A percentile compares a stretch with the other conserved stretches of the same genome.
These are phyloP conservation scores for Cyamopsis tetragonoloba DNA, from an alignment of 306 rosid species.

Conservation along the genomic window DNA sequence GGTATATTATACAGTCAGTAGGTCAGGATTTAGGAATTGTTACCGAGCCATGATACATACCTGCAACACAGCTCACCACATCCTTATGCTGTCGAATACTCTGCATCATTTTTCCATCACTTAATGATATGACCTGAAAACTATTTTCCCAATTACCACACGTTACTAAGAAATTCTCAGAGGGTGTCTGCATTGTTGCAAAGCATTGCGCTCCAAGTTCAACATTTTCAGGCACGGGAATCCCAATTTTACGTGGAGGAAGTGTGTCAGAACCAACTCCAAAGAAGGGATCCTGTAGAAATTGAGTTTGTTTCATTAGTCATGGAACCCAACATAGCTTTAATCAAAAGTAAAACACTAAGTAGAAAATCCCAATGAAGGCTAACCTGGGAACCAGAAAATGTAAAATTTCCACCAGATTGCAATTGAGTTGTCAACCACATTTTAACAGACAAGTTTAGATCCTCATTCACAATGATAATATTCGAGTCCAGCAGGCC, in stretches of 20 bases:
- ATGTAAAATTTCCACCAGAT: slow-evolving; percentile 93
- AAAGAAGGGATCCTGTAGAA: slow-evolving; percentile 80
- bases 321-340: slow-evolving; percentile 13
- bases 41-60: slow-evolving; percentile 39
- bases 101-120: slow-evolving; percentile 91
- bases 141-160: slow-evolving; percentile 99
- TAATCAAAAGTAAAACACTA: neutral
- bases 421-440: slow-evolving; percentile 94
- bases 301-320: slow-evolving; percentile 18
- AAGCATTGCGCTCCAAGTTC: slow-evolving; percentile 89
- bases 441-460: slow-evolving; percentile 75
- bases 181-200: slow-evolving; percentile 72
- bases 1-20: neutral
- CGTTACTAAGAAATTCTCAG: slow-evolving; percentile 78
- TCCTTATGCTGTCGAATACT: slow-evolving; percentile 97
- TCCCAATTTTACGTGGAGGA: slow-evolving; percentile 82
- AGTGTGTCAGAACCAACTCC: slow-evolving; percentile 86
- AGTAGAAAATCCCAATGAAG: slow-evolving; percentile 7
- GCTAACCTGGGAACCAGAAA: slow-evolving; percentile 86
- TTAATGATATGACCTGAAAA: slow-evolving; percentile 85
- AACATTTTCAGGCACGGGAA: slow-evolving; percentile 85
- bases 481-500: slow-evolving; percentile 71
- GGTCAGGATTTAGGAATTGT: neutral
- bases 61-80: slow-evolving; percentile 97
- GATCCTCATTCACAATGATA: slow-evolving; percentile 81